Percentiles rank a stretch among this genome's conserved stretches.
Evolutionary conservation across 2,329 filamentous ascomycete species (phyloP).

Genomic region (Phaeomoniella chlamydospora): DNA sequence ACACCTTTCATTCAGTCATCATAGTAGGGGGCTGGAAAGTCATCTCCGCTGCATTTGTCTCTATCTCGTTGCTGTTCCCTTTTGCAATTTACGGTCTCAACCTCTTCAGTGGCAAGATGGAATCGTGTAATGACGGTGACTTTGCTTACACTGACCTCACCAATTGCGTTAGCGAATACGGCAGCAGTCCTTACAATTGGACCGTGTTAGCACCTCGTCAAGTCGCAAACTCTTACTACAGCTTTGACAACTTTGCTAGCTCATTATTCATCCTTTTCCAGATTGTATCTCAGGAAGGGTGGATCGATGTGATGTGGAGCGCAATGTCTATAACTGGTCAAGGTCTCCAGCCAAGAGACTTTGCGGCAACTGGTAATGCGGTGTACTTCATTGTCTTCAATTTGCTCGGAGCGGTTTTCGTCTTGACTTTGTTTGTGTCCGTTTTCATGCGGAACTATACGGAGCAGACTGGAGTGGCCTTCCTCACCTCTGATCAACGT

Average conservation of each 20-base stretch:
- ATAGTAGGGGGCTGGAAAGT: constrained; percentile 92
- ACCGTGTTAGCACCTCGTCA: constrained; percentile 68
- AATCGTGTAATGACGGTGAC: constrained; percentile 63
- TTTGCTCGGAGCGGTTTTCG: constrained; percentile 86
- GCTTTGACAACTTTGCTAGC: constrained; percentile 89
- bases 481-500: constrained; percentile 85
- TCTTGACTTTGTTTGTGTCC: constrained; percentile 92
- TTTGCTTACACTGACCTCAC: constrained; percentile 27
- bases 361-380: constrained; percentile 66
- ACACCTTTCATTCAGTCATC: constrained; percentile 94
- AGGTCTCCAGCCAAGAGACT: constrained; percentile 56
- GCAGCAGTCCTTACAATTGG: constrained; percentile 69
- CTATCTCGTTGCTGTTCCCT: constrained; percentile 81
- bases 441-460: constrained; percentile 99
- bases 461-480: constrained; percentile 93
- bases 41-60: constrained; percentile 81
- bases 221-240: constrained; percentile 69
- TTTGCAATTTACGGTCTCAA: constrained; percentile 95
- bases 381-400: constrained; percentile 96
- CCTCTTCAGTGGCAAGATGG: constrained; percentile 72
- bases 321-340: constrained; percentile 68
- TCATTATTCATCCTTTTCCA: constrained; percentile 95
- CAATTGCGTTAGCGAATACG: constrained; percentile 76
- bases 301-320: constrained; percentile 82
- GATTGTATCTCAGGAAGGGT: constrained; percentile 96